phyloP scores from a whole-genome alignment of 169 alveolate species.

The Besnoitia besnoiti region DNA sequence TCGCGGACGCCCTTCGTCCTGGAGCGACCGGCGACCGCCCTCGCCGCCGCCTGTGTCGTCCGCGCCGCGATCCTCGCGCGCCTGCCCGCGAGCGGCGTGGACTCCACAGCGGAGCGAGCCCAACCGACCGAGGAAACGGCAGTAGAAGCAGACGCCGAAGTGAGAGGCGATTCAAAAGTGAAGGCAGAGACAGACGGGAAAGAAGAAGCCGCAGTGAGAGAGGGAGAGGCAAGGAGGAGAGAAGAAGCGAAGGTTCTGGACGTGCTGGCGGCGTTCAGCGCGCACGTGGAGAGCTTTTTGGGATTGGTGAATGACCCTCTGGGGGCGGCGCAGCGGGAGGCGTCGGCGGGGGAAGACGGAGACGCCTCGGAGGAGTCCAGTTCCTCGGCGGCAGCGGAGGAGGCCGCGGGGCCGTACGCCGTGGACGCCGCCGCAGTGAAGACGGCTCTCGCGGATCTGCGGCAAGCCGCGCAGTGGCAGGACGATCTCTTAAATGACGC shows the following conservation, averaged over 20 bases:
- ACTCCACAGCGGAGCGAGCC: background rate
- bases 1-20: constrained; percentile 18
- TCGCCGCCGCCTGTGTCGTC: constrained; percentile 26
- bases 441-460: background rate
- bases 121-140: background rate
- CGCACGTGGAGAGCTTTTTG: background rate
- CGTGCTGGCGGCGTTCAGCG: background rate
- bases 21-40: constrained; percentile 1
- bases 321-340: background rate
- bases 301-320: background rate
- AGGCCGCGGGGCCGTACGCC: background rate
- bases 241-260: background rate
- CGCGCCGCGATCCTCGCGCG: background rate
- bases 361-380: background rate
- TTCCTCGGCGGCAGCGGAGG: background rate
- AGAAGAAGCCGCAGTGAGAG: too few species aligned
- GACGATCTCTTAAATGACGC: background rate
- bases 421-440: background rate
- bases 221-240: background rate
- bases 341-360: background rate
- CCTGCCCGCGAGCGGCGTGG: background rate
- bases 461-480: background rate
- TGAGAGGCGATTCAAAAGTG: background rate
- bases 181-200: background rate
- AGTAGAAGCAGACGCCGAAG: background rate